A percentile compares a stretch with the other conserved stretches of the same genome.
These are phyloP conservation scores for Byssoonygena ceratinophila DNA, from an alignment of 2,329 filamentous ascomycete species.

Conservation along the genomic window DNA sequence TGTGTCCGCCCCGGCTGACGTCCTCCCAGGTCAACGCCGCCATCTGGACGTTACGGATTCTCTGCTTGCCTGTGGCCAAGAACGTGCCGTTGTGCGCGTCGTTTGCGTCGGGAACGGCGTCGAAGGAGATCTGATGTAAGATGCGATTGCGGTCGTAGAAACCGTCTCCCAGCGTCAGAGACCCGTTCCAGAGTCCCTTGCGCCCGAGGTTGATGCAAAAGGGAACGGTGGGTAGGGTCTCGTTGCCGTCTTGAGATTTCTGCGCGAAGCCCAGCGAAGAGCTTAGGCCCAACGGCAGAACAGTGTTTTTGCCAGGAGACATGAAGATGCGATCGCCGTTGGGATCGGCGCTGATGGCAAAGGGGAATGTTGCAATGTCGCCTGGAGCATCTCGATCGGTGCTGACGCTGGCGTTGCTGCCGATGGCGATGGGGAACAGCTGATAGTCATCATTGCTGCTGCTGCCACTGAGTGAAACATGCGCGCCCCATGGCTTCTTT, in stretches of 20 bases:
- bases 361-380: slow-evolving; percentile 5
- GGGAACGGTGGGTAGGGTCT: background rate
- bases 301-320: background rate
- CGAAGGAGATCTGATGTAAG: background rate
- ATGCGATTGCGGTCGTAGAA: slow-evolving; percentile 9
- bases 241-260: background rate
- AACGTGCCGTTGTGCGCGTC: slow-evolving; percentile 4
- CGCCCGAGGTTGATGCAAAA: slow-evolving; percentile 8
- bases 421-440: background rate
- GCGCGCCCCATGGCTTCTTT: slow-evolving; percentile 5
- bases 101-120: slow-evolving; percentile 1
- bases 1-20: too few relatives aligned
- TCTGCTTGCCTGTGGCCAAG: slow-evolving; percentile 4
- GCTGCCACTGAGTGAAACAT: background rate
- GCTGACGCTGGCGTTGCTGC: background rate
- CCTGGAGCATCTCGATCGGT: background rate
- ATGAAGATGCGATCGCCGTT: slow-evolving; percentile 1
- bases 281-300: background rate
- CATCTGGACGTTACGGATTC: background rate
- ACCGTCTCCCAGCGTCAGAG: slow-evolving; percentile 1
- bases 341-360: background rate
- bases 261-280: background rate
- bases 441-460: background rate
- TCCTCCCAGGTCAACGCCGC: background rate
- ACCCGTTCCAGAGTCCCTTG: slow-evolving; percentile 9